Percentiles rank a stretch among this genome's conserved stretches.
Conservation (phyloP, 1,284 basidiomycete species). For the Phellopilus nigrolimitatus region DNA sequence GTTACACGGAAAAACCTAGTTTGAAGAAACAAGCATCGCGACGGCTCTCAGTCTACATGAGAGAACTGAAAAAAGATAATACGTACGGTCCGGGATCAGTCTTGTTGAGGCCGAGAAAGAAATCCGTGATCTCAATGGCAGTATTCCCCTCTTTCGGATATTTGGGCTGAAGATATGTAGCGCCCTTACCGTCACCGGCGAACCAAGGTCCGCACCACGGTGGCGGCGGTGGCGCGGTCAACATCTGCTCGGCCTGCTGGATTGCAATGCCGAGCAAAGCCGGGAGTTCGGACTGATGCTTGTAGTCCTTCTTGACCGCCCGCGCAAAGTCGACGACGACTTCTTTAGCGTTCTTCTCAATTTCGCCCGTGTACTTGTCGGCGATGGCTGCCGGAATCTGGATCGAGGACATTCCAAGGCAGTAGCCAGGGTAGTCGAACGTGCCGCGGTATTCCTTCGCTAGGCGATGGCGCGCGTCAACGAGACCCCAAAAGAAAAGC, state of each 20-base stretch:
- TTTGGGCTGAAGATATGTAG: conserved; percentile 10
- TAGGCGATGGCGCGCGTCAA: conserved; percentile 15
- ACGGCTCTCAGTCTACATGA: too few species aligned
- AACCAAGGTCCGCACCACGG: conserved; percentile 22
- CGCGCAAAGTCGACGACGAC: conserved; percentile 13
- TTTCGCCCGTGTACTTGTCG: conserved; percentile 7
- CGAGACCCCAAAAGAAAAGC: conserved; percentile 15
- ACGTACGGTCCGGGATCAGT: conserved; percentile 22
- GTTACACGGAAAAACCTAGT: conserved; percentile 12
- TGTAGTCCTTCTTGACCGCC: conserved; percentile 19
- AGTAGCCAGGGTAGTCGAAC: conserved; percentile 16
- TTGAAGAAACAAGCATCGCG: too few species aligned
- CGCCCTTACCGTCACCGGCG: conserved; percentile 20
- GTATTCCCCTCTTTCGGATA: conserved; percentile 10
- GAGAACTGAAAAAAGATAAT: too few species aligned
- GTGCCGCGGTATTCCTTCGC: conserved; percentile 5
- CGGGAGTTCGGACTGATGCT: conserved; percentile 10
- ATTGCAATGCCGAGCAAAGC: conserved; percentile 15
- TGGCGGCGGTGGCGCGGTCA: conserved; percentile 8
- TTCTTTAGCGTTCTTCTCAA: neutral
- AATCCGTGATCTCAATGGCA: conserved; percentile 12
- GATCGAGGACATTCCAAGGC: conserved; percentile 18
- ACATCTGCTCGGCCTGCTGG: conserved; percentile 6
- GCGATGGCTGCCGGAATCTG: conserved; percentile 11
- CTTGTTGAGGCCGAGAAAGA: conserved; percentile 20